Base-by-base conservation (phyloP, 495 filamentous ascomycete species). In the Daldinia vernicosa region DNA sequence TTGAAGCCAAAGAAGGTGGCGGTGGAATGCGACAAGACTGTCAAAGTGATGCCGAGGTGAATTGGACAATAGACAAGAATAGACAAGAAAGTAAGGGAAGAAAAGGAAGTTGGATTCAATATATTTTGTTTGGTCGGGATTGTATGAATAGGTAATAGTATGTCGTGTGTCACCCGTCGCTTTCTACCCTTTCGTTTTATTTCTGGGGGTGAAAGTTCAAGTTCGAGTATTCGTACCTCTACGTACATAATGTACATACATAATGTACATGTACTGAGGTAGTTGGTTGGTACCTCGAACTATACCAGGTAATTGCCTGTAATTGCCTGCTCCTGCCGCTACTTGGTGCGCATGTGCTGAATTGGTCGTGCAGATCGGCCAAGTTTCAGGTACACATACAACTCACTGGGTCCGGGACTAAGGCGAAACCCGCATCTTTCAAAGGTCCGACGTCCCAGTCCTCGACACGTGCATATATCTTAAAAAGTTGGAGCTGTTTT, bases 371-470 rank as follows among this genome's bases (percentile, higher is more conserved):
- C 70, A 72, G 70, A 73, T 72, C 70, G 60, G 39, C 65, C 22
- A 40, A 69, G 70, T 72, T 69, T 73, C 66, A 73, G 70, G 70
- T 73, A 73, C 70, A 69, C 60, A 47, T 39, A 63, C 69, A 54
- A 60, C 56, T 37, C 30, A 57, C 22, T 30, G 56, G 56, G 37
- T 39, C 55, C 17, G 33, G 60, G 53, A 67, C 26, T 26, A 59
- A 66, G 56, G 57, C 32, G 56, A 57, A 66, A 62, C 70, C 66
- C 70, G 57, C 69, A 63, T 51, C 62, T 62, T 52, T 60, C 37
- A 26, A 60, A 50, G 61, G 54, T 15, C 60, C 47, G 47, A 50
- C 43, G 53, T 60, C 62, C 22, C 63, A 55, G 47, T 56, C 56
- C 56, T 61, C 43, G 61, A 53, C 47, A 65, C 40, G 37, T 30